Conservation (phyloP, 2,329 filamentous ascomycete species). For the Hypoxylon sp. region DNA sequence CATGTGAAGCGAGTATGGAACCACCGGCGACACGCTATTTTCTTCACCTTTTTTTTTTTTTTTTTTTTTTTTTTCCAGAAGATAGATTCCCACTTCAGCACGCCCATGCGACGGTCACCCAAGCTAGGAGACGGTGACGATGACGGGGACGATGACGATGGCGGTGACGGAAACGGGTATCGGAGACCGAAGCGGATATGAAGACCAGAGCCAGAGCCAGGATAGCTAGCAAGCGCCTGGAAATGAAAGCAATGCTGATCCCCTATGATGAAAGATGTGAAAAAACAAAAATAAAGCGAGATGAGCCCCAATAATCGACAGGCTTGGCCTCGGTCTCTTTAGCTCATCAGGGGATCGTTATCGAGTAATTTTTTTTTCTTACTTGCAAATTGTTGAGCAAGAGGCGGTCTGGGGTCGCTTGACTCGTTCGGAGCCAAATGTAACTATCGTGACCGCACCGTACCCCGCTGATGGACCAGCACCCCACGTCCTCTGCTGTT, state of each 20-base stretch:
- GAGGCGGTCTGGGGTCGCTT: slow-evolving; percentile 41
- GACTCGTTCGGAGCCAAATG: slow-evolving; percentile 32
- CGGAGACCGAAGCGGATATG: no score
- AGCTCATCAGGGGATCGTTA: slow-evolving; percentile 18
- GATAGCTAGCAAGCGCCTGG: slow-evolving; percentile 9
- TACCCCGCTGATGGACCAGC: slow-evolving; percentile 37
- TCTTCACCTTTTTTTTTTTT: no score
- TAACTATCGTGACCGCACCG: slow-evolving; percentile 39
- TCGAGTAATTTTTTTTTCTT: slow-evolving; percentile 28
- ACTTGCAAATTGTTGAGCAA: slow-evolving; percentile 37
- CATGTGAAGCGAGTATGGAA: slow-evolving; percentile 15
- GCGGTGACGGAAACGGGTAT: neutral
- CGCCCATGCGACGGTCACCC: neutral
- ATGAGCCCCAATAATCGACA: slow-evolving; percentile 9
- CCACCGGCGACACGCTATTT: slow-evolving; percentile 11
- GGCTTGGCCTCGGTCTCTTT: slow-evolving; percentile 15
- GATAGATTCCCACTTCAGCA: no score
- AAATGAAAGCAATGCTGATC: slow-evolving; percentile 10
- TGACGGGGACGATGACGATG: slow-evolving; percentile 13
- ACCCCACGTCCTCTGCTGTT: slow-evolving; percentile 29
- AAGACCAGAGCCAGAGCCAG: no score
- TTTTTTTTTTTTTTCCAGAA: no score
- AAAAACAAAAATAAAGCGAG: slow-evolving; percentile 6
- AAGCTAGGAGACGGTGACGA: neutral
- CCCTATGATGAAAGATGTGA: neutral